Conservation (phyloP, 108 stramenopile genomes). For the Skeletonema marinoi region DNA sequence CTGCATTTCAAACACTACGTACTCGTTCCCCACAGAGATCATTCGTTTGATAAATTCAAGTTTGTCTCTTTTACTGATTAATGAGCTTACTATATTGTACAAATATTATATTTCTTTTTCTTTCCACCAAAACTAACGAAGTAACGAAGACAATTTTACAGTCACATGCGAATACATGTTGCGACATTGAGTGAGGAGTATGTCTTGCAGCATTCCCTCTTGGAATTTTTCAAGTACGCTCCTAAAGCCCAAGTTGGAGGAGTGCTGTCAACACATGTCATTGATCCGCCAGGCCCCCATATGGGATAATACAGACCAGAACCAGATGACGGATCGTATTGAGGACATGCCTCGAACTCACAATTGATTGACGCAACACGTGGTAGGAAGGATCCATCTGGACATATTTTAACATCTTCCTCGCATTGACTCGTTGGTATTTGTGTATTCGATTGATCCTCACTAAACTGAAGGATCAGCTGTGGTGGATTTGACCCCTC, state of each 20-base stretch:
- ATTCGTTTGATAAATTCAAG: too few species aligned
- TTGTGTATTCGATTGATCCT: background rate
- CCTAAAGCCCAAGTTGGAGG: slow-evolving; percentile 46
- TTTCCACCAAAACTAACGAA: too few species aligned
- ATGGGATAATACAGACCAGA: slow-evolving; percentile 31
- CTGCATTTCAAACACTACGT: too few species aligned
- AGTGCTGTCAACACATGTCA: slow-evolving; percentile 12
- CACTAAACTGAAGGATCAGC: slow-evolving; percentile 20
- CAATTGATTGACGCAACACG: slow-evolving; percentile 5
- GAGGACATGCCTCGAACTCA: slow-evolving; percentile 20
- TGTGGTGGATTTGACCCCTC: slow-evolving; percentile 35
- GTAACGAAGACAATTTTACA: too few species aligned
- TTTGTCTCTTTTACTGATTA: too few species aligned
- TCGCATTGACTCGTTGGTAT: background rate
- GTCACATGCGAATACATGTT: slow-evolving; percentile 13
- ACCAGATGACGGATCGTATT: background rate
- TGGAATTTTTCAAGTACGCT: slow-evolving; percentile 39
- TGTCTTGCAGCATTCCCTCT: slow-evolving; percentile 35
- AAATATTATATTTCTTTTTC: too few species aligned
- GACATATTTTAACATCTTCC: slow-evolving; percentile 8
- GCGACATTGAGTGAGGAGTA: slow-evolving; percentile 32
- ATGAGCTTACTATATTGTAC: too few species aligned
- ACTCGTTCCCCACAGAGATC: too few species aligned
- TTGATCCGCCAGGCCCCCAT: slow-evolving; percentile 25
- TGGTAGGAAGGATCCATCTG: slow-evolving; percentile 24